Evolutionary conservation across 306 rosid species (phyloP).

Genomic region (Morella rubra): DNA sequence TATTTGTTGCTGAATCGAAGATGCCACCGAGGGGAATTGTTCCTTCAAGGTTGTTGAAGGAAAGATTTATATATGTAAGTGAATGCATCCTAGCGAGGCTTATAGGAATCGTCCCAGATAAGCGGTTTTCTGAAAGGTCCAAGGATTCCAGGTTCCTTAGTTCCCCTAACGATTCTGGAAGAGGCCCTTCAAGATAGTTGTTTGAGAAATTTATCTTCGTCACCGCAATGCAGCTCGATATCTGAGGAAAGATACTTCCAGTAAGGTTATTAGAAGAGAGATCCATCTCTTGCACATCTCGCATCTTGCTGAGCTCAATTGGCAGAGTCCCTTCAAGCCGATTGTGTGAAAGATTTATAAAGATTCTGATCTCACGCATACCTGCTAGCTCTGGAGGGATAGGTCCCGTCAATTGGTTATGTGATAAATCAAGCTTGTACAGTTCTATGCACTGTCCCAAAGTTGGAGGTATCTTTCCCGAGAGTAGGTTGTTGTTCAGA

Average conservation of each 20-base stretch:
- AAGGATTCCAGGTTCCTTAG: constrained; percentile 52
- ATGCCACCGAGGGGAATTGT: constrained; percentile 58
- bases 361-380: constrained; percentile 62
- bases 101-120: constrained; percentile 55
- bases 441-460: constrained; percentile 50
- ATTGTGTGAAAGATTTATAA: constrained; percentile 64
- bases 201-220: constrained; percentile 48
- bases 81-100: constrained; percentile 47
- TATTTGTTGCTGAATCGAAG: constrained; percentile 42
- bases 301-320: constrained; percentile 61
- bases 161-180: constrained; percentile 56
- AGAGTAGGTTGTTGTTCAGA: constrained; percentile 65
- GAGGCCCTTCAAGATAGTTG: constrained; percentile 52
- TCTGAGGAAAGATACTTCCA: constrained; percentile 57
- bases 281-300: constrained; percentile 66
- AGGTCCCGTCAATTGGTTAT: constrained; percentile 53
- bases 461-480: constrained; percentile 56
- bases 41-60: constrained; percentile 60
- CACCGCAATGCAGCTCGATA: constrained; percentile 64
- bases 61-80: constrained; percentile 51
- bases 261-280: constrained; percentile 57
- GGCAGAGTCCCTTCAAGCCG: constrained; percentile 63
- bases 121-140: constrained; percentile 51
- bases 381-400: constrained; percentile 50
- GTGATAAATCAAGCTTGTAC: constrained; percentile 64